phyloP scores from a whole-genome alignment of 2,329 filamentous ascomycete species.

The Phialocephala subalpina region DNA sequence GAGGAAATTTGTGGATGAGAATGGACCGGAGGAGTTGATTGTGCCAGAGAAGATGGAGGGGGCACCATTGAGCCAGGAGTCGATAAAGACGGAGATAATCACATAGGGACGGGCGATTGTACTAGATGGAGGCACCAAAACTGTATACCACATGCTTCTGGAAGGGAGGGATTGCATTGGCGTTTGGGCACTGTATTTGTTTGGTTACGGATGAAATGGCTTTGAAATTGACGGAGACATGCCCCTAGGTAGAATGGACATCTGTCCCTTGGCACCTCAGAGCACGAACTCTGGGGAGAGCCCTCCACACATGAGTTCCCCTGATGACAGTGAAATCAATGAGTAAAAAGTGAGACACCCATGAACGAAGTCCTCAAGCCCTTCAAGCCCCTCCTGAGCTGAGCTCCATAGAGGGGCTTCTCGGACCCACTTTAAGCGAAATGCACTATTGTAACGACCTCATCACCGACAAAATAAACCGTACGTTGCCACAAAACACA shows the following conservation, averaged over 20 bases:
- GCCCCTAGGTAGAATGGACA: slow-evolving; percentile 39
- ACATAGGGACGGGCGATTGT: slow-evolving; percentile 32
- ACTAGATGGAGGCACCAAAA: slow-evolving; percentile 17
- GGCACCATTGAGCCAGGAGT: slow-evolving; percentile 27
- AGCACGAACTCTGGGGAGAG: slow-evolving; percentile 37
- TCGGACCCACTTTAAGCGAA: slow-evolving; percentile 15
- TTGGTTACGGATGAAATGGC: slow-evolving; percentile 9
- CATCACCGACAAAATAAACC: slow-evolving; percentile 5
- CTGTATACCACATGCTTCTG: slow-evolving; percentile 30
- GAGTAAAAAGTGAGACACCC: neutral
- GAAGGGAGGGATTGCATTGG: slow-evolving; percentile 14
- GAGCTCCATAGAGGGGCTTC: neutral
- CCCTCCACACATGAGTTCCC: slow-evolving; percentile 16
- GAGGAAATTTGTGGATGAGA: slow-evolving; percentile 83
- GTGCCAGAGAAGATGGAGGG: slow-evolving; percentile 36
- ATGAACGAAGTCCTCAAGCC: neutral
- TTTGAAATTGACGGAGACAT: slow-evolving; percentile 15
- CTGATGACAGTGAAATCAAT: neutral
- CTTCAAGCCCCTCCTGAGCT: neutral
- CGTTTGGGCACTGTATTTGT: slow-evolving; percentile 21
- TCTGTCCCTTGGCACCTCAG: slow-evolving; percentile 35
- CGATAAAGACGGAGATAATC: slow-evolving; percentile 33
- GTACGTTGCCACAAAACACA: slow-evolving; percentile 11
- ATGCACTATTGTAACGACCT: slow-evolving; percentile 24
- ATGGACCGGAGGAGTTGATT: slow-evolving; percentile 62